A percentile compares a stretch with the other conserved stretches of the same genome.
These are phyloP conservation scores for Mycosphaerella arachidis DNA, from an alignment of 2,329 filamentous ascomycete species.

Conservation along the genomic window DNA sequence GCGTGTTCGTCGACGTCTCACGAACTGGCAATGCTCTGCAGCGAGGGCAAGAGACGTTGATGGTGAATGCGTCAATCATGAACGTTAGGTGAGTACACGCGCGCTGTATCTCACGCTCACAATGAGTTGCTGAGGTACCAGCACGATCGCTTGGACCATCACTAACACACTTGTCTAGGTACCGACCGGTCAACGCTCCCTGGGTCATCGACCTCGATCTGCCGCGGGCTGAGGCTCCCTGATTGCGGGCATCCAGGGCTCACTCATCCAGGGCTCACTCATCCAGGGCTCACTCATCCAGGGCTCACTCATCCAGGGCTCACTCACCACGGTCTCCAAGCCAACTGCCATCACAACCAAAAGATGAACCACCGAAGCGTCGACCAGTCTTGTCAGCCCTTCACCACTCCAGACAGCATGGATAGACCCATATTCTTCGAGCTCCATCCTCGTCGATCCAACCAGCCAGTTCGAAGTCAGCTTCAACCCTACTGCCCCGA, in stretches of 20 bases:
- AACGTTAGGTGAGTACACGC: constrained; percentile 39
- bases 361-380: no score
- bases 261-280: no score
- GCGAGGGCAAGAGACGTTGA: constrained; percentile 50
- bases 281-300: no score
- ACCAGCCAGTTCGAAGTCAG: constrained; percentile 14
- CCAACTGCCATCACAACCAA: constrained; percentile 15
- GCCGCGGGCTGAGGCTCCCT: constrained; percentile 7
- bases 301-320: no score
- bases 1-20: constrained; percentile 32
- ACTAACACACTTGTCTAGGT: constrained; percentile 4
- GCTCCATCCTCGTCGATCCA: neutral
- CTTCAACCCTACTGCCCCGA: constrained; percentile 19
- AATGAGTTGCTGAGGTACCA: neutral
- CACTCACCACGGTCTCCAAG: constrained; percentile 25
- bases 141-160: neutral
- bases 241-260: constrained; percentile 1
- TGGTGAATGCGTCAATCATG: constrained; percentile 58
- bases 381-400: no score
- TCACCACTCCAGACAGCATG: neutral
- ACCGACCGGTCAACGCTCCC: constrained; percentile 46
- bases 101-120: neutral
- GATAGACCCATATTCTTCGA: neutral
- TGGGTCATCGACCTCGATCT: constrained; percentile 54
- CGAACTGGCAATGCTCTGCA: constrained; percentile 30